Evolutionary conservation across 179 eudicot genomes (phyloP), one percentile per base, ranked within the genome.

Genomic region (Spergularia azorica): DNA sequence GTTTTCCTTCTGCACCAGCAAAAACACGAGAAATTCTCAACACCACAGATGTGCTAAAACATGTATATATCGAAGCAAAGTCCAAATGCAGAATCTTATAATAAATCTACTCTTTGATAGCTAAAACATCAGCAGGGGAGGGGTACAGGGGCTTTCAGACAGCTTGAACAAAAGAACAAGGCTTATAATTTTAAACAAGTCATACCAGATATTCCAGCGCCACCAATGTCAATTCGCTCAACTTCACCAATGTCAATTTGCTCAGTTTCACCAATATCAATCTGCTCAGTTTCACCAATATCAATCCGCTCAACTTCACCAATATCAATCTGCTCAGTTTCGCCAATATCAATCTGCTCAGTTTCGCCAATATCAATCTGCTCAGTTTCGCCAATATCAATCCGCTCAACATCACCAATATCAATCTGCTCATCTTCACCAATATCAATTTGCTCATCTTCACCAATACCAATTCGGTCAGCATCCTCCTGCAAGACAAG

Each of bases 381-480:
- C n/a, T n/a, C n/a, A n/a, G n/a, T n/a, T n/a, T n/a, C n/a, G n/a
- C n/a, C n/a, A n/a, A n/a, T n/a, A n/a, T n/a, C n/a, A n/a, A n/a
- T n/a, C n/a, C n/a, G n/a, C n/a, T n/a, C n/a, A n/a, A n/a, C n/a
- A n/a, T n/a, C n/a, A n/a, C n/a, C n/a, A n/a, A n/a, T n/a, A n/a
- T n/a, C n/a, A n/a, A n/a, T n/a, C n/a, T n/a, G n/a, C n/a, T n/a
- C n/a, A n/a, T n/a, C n/a, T n/a, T n/a, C 32, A 26, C 32, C 32
- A 26, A 26, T 26, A 26, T 26, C 32, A 26, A 26, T 26, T 26
- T 26, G 32, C 2, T 26, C 32, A 26, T 26, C 32, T 26, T 26
- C n/a, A n/a, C n/a, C n/a, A n/a, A n/a, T n/a, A n/a, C n/a, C n/a
- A 41, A 92, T 88, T 72, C 86, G 86, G 82, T 95, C 98, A 77